phyloP scores from a whole-genome alignment of 495 filamentous ascomycete species.

The Melanomma pulvis-pyrius region DNA sequence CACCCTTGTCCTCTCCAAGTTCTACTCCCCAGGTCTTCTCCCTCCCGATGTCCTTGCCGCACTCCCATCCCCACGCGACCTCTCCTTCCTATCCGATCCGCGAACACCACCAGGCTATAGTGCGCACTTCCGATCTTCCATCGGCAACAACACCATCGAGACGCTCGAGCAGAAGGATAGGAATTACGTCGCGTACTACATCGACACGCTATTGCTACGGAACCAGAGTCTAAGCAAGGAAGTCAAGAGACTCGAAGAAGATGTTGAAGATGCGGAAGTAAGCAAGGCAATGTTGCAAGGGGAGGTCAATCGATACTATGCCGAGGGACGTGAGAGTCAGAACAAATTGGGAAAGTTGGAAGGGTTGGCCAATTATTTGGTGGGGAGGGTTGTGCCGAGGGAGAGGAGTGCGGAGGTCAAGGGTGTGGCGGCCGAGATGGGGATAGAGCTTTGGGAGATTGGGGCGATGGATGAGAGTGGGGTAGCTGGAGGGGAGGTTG shows the following conservation, averaged over 20 bases:
- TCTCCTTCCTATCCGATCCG: background rate
- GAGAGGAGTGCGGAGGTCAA: background rate
- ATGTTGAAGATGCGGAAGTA: conserved; percentile 2
- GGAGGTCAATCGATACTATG: background rate
- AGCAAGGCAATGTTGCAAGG: background rate
- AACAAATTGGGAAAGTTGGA: no score
- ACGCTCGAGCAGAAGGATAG: background rate
- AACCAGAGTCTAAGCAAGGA: background rate
- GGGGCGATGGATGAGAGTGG: background rate
- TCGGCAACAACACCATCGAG: background rate
- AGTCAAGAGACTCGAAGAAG: background rate
- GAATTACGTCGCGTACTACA: conserved; percentile 16
- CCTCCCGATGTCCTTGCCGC: background rate
- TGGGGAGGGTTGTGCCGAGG: no score
- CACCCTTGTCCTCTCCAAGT: background rate
- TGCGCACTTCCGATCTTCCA: background rate
- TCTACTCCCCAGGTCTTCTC: conserved; percentile 1
- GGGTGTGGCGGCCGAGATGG: background rate
- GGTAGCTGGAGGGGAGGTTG: background rate
- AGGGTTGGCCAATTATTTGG: background rate
- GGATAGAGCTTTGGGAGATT: background rate
- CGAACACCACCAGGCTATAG: background rate
- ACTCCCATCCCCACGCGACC: background rate
- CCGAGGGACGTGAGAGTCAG: background rate
- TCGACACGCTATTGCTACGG: background rate